Evolutionary conservation across 495 filamentous ascomycete genomes (phyloP).

Genomic region (Paragyromitra xinjiangensis): DNA sequence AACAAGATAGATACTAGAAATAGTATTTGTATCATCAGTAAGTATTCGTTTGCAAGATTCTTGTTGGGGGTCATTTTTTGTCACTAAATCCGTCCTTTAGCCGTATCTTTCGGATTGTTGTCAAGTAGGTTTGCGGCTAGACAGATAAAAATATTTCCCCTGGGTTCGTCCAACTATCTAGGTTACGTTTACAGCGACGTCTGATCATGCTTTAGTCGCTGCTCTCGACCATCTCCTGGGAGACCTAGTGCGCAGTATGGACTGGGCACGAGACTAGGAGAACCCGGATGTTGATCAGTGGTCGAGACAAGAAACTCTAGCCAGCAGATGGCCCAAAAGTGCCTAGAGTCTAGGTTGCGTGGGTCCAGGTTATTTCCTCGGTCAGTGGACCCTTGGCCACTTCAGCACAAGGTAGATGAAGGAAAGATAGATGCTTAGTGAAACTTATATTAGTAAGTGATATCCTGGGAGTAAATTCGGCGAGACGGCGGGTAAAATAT

Average conservation of each 20-base stretch:
- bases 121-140: too few species aligned
- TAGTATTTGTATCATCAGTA: too few species aligned
- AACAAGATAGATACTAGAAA: too few species aligned
- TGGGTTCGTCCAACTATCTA: not conserved
- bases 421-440: not conserved
- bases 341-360: not conserved
- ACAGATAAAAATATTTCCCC: too few species aligned
- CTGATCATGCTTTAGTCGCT: slow-evolving; percentile 8
- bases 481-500: not conserved
- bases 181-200: not conserved
- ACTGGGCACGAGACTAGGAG: too few species aligned
- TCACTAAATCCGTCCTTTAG: too few species aligned
- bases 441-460: not conserved
- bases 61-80: too few species aligned
- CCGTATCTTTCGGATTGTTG: too few species aligned
- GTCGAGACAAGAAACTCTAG: not conserved
- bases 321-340: not conserved
- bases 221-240: not conserved
- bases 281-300: not conserved
- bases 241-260: too few species aligned
- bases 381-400: not conserved
- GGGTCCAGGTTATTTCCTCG: not conserved
- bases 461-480: not conserved
- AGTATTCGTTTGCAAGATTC: too few species aligned
- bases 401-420: not conserved